A percentile compares a stretch with the other conserved stretches of the same genome.
Conservation (phyloP, 108 stramenopile species). For the Craspedostauros australis region DNA sequence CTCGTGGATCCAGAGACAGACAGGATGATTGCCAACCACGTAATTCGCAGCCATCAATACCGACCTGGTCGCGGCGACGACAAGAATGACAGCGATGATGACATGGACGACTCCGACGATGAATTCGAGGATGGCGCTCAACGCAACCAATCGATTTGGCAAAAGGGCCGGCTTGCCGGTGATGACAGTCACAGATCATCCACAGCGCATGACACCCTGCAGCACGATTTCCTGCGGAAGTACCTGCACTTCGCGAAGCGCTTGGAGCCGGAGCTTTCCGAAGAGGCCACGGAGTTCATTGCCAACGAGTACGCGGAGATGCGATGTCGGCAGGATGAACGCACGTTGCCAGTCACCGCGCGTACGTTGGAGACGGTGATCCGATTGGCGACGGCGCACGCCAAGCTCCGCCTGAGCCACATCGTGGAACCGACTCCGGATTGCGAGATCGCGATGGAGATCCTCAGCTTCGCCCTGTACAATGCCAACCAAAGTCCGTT, state of each 20-base stretch:
- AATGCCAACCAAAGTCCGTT: slow-evolving; percentile 36
- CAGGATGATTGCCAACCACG: slow-evolving; percentile 92
- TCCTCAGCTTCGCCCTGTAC: slow-evolving; percentile 84
- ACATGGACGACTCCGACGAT: slow-evolving; percentile 70
- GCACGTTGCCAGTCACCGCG: slow-evolving; percentile 91
- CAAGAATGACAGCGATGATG: slow-evolving; percentile 71
- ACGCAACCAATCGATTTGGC: slow-evolving; percentile 67
- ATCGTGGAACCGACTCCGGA: slow-evolving; percentile 73
- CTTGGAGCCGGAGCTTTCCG: slow-evolving; percentile 84
- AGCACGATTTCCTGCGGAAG: slow-evolving; percentile 94
- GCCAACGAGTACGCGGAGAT: slow-evolving; percentile 95
- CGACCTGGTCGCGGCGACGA: slow-evolving; percentile 72
- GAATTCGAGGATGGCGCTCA: slow-evolving; percentile 26
- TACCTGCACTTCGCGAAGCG: slow-evolving; percentile 97
- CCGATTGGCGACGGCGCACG: slow-evolving; percentile 95
- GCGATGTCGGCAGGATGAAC: slow-evolving; percentile 85
- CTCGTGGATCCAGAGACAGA: slow-evolving; percentile 94
- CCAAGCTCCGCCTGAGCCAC: slow-evolving; percentile 79
- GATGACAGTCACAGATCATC: slow-evolving; percentile 36
- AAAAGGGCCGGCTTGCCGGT: slow-evolving; percentile 36
- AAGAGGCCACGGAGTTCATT: slow-evolving; percentile 91
- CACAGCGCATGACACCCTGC: slow-evolving; percentile 72
- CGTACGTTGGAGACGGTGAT: slow-evolving; percentile 98
- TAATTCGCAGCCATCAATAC: slow-evolving; percentile 92
- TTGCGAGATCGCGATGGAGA: slow-evolving; percentile 76